A percentile compares a stretch with the other conserved stretches of the same genome.
These are phyloP conservation scores for Jasminum sambac DNA, from an alignment of 257 asterid species.

Conservation along the genomic window DNA sequence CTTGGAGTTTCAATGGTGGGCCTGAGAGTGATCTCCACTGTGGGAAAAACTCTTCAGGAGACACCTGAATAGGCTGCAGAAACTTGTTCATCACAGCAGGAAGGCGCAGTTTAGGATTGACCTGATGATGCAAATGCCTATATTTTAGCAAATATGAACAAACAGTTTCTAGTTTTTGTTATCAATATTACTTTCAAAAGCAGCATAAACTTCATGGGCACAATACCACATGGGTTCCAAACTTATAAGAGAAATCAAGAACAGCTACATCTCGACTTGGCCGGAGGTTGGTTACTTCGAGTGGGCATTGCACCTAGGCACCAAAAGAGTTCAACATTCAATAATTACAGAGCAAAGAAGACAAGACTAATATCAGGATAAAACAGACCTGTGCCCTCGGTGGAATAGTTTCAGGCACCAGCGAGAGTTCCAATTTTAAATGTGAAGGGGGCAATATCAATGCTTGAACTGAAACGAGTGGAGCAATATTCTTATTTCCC, in stretches of 20 bases:
- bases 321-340: neutral
- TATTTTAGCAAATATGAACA: slow-evolving; percentile 27
- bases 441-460: slow-evolving; percentile 75
- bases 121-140: slow-evolving; percentile 45
- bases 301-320: slow-evolving; percentile 87
- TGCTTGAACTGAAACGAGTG: slow-evolving; percentile 81
- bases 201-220: neutral
- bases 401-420: slow-evolving; percentile 91
- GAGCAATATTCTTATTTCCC: slow-evolving; percentile 82
- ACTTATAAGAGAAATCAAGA: slow-evolving; percentile 81
- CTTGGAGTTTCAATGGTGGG: slow-evolving; percentile 93
- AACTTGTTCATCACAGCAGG: slow-evolving; percentile 87
- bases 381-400: slow-evolving; percentile 87
- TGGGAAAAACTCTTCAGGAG: slow-evolving; percentile 89
- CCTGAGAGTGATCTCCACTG: slow-evolving; percentile 98
- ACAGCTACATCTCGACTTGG: slow-evolving; percentile 95
- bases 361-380: neutral
- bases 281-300: slow-evolving; percentile 76
- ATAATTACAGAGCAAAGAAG: neutral
- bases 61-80: slow-evolving; percentile 69
- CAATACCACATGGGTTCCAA: slow-evolving; percentile 68
- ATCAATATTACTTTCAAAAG: neutral
- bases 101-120: slow-evolving; percentile 84
- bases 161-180: neutral
- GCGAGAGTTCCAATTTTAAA: slow-evolving; percentile 71